phyloP scores from a whole-genome alignment of 495 filamentous ascomycete species.

The Lophiostoma macrostomum region DNA sequence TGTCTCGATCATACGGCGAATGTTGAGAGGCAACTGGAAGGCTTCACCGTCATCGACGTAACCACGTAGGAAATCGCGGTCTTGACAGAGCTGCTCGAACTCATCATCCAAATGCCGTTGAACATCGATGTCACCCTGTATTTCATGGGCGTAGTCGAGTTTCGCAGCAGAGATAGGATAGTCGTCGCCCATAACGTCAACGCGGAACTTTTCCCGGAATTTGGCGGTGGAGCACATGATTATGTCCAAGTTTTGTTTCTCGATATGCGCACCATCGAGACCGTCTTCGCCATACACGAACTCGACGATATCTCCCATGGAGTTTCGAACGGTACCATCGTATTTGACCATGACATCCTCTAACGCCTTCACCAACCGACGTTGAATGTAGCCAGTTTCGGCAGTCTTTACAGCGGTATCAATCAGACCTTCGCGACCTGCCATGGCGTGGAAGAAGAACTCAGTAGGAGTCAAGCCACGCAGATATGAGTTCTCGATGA shows the following conservation, averaged over 20 bases:
- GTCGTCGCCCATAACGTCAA: conserved; percentile 87
- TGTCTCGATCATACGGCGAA: conserved; percentile 83
- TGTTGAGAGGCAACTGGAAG: conserved; percentile 89
- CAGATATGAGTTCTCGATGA: conserved; percentile 98
- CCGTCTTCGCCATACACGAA: conserved; percentile 98
- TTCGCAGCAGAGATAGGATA: conserved; percentile 64
- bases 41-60: conserved; percentile 64
- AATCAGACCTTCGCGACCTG: conserved; percentile 98
- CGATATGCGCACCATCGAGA: conserved; percentile 83
- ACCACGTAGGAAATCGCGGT: conserved; percentile 70
- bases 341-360: conserved; percentile 98
- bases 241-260: conserved; percentile 84
- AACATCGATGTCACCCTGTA: conserved; percentile 77
- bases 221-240: conserved; percentile 68
- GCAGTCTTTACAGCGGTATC: conserved; percentile 99
- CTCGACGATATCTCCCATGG: conserved; percentile 92
- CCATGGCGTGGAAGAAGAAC: conserved; percentile 99
- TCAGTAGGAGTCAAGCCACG: conserved; percentile 92
- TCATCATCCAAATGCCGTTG: conserved; percentile 85
- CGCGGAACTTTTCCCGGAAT: conserved; percentile 74
- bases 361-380: conserved; percentile 93
- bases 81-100: conserved; percentile 71
- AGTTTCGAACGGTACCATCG: conserved; percentile 96
- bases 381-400: conserved; percentile 98
- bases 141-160: conserved; percentile 82